These are phyloP conservation scores for Thermomucor indicae-seudaticae DNA, from an alignment of 371 early-diverging fungal genomes.

Conservation along the genomic window DNA sequence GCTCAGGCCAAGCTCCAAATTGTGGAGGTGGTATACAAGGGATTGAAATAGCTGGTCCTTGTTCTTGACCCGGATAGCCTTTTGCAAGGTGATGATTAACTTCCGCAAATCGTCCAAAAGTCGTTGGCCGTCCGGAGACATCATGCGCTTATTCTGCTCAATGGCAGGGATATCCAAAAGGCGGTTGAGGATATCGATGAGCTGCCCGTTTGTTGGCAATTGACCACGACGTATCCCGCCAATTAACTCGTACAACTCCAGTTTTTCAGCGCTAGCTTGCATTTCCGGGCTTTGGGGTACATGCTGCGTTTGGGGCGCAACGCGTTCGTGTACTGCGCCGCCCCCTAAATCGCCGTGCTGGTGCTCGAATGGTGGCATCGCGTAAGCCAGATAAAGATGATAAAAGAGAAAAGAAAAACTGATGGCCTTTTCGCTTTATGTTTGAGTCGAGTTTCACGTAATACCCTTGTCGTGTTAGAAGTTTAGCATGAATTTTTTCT, in stretches of 20 bases:
- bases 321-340: no score
- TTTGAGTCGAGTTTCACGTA: no score
- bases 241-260: constrained; percentile 43
- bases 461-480: no score
- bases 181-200: constrained; percentile 41
- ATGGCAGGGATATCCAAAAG: constrained; percentile 34
- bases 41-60: constrained; percentile 57
- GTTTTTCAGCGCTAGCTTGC: no score
- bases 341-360: no score
- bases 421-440: no score
- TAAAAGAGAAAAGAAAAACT: no score
- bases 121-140: constrained; percentile 44
- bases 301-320: no score
- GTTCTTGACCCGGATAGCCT: constrained; percentile 49
- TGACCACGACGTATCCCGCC: constrained; percentile 53
- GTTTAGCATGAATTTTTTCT: no score
- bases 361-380: no score
- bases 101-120: constrained; percentile 46
- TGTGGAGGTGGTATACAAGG: constrained; percentile 48
- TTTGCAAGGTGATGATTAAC: constrained; percentile 37
- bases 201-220: constrained; percentile 59
- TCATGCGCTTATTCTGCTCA: constrained; percentile 36
- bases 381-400: no score
- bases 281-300: no score
- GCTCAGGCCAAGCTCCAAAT: constrained; percentile 12